phyloP scores from a whole-genome alignment of 345 rosid species.

The Turritis glabra region DNA sequence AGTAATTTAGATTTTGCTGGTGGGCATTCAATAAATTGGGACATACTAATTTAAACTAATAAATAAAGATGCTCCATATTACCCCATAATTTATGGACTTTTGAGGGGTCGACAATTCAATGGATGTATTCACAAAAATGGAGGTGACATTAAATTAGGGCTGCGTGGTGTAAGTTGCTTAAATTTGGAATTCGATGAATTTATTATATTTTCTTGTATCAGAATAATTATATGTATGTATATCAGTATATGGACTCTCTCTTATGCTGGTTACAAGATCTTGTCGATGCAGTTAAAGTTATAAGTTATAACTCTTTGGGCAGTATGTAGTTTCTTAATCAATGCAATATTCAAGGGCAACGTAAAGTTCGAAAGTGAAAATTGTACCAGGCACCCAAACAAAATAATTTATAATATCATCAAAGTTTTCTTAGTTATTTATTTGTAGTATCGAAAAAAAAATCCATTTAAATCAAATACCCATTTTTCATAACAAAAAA shows the following conservation, averaged over 20 bases:
- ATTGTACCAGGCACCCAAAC: not conserved
- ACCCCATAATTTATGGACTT: slow-evolving; percentile 35
- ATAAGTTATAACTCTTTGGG: not conserved
- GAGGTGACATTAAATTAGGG: slow-evolving; percentile 35
- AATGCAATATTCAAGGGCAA: not conserved
- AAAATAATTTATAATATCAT: not conserved
- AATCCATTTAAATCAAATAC: not conserved
- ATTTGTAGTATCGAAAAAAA: no score
- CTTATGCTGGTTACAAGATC: slow-evolving; percentile 3
- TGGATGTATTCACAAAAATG: slow-evolving; percentile 39
- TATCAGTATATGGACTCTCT: not conserved
- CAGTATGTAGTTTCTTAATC: not conserved
- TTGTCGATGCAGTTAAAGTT: not conserved
- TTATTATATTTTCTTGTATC: not conserved
- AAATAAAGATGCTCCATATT: slow-evolving; percentile 8
- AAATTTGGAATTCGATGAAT: slow-evolving; percentile 2
- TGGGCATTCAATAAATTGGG: slow-evolving; percentile 19
- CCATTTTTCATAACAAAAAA: not conserved
- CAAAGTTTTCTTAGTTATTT: no score
- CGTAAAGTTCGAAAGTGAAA: not conserved
- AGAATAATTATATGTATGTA: not conserved
- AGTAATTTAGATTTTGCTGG: not conserved
- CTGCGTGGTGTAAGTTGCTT: slow-evolving; percentile 26
- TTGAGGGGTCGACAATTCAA: slow-evolving; percentile 36
- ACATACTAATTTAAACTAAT: not conserved